Evolutionary conservation across 176 grass and related monocot species (phyloP).

Genomic region (Oryza brachyantha): DNA sequence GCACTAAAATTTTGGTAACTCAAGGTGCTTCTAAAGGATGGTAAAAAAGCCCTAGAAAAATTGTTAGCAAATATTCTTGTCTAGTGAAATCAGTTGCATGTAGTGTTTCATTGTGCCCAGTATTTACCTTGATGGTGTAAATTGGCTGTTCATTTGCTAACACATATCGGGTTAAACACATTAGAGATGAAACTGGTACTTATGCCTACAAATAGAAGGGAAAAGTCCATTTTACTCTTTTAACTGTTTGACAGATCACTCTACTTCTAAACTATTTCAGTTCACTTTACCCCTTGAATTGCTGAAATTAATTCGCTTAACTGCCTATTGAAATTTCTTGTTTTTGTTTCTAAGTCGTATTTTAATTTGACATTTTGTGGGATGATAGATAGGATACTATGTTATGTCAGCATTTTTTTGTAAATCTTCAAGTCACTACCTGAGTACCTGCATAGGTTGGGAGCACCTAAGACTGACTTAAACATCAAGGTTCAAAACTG

Average conservation of each 20-base stretch:
- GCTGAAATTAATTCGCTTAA: neutral
- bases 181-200: neutral
- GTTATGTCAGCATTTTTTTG: neutral
- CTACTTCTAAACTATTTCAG: neutral
- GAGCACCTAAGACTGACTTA: neutral
- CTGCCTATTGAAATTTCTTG: neutral
- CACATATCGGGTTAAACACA: neutral
- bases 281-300: neutral
- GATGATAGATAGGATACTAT: neutral
- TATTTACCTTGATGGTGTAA: neutral
- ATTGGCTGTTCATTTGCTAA: neutral
- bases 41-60: no score
- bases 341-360: neutral
- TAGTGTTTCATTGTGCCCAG: neutral
- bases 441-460: neutral
- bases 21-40: no score
- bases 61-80: conserved; percentile 3
- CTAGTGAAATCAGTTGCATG: conserved; percentile 3
- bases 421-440: neutral
- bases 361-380: neutral
- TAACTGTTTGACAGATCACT: neutral
- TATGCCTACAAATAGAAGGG: neutral
- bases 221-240: neutral
- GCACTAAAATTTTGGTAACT: no score
- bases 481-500: neutral